Base-by-base conservation (phyloP, 805 yeast species). In the Diddensiella caesifluorescens region DNA sequence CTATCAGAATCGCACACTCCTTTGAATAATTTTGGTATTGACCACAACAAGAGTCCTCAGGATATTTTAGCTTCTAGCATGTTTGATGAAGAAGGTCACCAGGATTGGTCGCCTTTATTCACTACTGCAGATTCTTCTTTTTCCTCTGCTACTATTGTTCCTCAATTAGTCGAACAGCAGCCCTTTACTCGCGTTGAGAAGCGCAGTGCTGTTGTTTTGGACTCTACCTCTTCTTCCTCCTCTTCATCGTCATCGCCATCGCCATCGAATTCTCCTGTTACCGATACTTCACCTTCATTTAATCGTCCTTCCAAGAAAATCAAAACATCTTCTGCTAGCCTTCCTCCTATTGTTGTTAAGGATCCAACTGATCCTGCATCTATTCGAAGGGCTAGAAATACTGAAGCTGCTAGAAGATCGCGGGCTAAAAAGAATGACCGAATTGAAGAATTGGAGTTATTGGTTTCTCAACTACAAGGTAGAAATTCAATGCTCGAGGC, bases 371-470 rank as follows among this genome's bases (percentile, higher is more conserved):
- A 88, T 62, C 78, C 83, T 13, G 74, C 73, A 41, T 73, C 83
- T 40, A 56, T 80, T 54, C 84, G 89, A 63, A 77, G 96, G 59
- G 95, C 95, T 10, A 77, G 87, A 64, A 87, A 87, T 72, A 87
- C 79, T 18, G 95, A 86, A 63, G 95, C 95, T 49, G 96, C 95
- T 4, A 79, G 97, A 63, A 76, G 96, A 61, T 88, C 96, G 25
- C 74, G 97, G 55, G 95, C 95, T 25, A 78, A 95, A 62, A 87
- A 89, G 65, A 79, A 83, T 80, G 84, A 84, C 62, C 77, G 95
- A 63, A 83, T 89, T 86, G 55, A 65, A 46, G 90, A 85, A 61
- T 69, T 89, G 60, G 97, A 89, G 65, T 76, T 64, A 19, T 79
- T 77, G 62, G 92, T 88, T 41, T 86, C 80, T 51, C 73, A 63